Percentiles rank a stretch among this genome's conserved stretches.
phyloP scores from a whole-genome alignment of 768 basidiomycete species.

The Suillus decipiens region DNA sequence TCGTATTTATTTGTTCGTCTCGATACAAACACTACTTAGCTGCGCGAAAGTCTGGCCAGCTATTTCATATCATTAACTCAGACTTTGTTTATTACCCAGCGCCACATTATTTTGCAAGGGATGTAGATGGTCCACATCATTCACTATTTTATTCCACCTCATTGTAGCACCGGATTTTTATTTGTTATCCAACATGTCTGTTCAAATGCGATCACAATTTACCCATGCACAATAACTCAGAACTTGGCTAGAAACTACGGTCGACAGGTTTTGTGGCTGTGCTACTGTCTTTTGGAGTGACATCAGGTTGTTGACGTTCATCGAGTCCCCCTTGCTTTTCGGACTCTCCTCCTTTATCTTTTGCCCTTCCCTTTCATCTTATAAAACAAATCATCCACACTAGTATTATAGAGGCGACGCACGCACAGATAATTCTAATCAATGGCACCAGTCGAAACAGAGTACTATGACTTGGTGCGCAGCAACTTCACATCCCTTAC shows the following conservation, averaged over 20 bases:
- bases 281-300: neutral
- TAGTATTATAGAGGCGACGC: conserved; percentile 10
- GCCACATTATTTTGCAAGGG: neutral
- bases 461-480: conserved; percentile 84
- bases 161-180: conserved; percentile 29
- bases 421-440: conserved; percentile 2
- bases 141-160: conserved; percentile 26
- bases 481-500: conserved; percentile 8
- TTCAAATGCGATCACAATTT: neutral
- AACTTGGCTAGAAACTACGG: neutral
- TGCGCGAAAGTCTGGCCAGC: conserved; percentile 5
- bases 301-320: conserved; percentile 4
- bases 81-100: conserved; percentile 6
- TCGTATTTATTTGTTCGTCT: conserved; percentile 2
- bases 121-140: conserved; percentile 1
- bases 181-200: conserved; percentile 3
- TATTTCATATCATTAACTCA: conserved; percentile 3
- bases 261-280: conserved; percentile 2
- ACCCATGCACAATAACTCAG: neutral
- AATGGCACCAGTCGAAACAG: conserved; percentile 90
- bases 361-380: conserved; percentile 10
- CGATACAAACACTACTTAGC: conserved; percentile 5
- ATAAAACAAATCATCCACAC: conserved; percentile 8
- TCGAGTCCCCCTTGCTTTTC: conserved; percentile 2
- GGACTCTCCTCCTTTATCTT: conserved; percentile 12